These are phyloP conservation scores for Daedalea quercina DNA, from an alignment of 768 basidiomycete genomes.

Conservation along the genomic window DNA sequence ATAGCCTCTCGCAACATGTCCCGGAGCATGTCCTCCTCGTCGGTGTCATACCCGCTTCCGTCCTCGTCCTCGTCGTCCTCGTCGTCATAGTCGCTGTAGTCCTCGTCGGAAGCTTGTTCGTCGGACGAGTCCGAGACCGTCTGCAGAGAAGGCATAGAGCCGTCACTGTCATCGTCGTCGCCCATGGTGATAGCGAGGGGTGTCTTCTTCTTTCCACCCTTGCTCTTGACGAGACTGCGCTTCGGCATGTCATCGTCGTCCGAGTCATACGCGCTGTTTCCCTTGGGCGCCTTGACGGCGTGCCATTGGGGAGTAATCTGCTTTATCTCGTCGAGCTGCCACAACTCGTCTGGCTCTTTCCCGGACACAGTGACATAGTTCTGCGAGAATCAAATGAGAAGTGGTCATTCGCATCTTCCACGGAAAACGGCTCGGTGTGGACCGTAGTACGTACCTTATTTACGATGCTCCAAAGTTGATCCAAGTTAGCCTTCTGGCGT, in stretches of 20 bases:
- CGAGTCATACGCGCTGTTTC: constrained; percentile 12
- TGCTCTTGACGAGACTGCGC: constrained; percentile 16
- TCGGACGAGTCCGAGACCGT: constrained; percentile 59
- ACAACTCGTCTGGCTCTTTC: constrained; percentile 52
- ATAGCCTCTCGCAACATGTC: constrained; percentile 65
- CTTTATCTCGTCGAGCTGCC: constrained; percentile 51
- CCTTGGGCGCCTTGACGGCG: constrained; percentile 25
- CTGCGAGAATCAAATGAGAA: constrained; percentile 26
- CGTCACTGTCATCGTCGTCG: constrained; percentile 35
- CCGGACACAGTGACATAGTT: constrained; percentile 52
- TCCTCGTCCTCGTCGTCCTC: constrained; percentile 27
- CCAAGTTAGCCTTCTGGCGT: constrained; percentile 40
- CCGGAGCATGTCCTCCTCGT: constrained; percentile 60
- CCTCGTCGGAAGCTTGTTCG: constrained; percentile 33
- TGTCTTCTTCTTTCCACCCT: constrained; percentile 23
- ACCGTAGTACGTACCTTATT: constrained; percentile 35
- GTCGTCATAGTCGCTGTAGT: constrained; percentile 30
- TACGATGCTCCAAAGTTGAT: constrained; percentile 59
- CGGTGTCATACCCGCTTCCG: constrained; percentile 52
- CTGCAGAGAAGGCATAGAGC: constrained; percentile 63
- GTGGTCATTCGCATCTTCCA: background rate
- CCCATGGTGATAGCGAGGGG: constrained; percentile 47
- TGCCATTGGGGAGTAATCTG: constrained; percentile 56
- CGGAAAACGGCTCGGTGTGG: background rate
- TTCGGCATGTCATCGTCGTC: constrained; percentile 18